phyloP scores from a whole-genome alignment of 352 stramenopile genomes.

The Globisporangium barbulae region DNA sequence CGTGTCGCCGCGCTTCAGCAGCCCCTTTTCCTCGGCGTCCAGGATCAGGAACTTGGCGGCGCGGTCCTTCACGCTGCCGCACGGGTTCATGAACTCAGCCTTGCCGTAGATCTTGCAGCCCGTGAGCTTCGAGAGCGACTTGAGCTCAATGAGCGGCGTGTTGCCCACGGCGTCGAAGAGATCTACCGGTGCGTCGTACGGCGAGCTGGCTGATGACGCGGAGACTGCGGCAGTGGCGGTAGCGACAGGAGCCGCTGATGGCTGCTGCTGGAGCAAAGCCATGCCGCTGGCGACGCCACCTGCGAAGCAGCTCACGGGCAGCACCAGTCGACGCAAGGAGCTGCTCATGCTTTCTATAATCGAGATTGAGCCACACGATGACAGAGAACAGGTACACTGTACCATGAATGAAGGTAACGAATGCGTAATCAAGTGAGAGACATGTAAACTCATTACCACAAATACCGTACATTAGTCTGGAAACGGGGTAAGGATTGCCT shows the following conservation, averaged over 20 bases:
- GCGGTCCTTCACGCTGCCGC: conserved; percentile 93
- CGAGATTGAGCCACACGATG: too few relatives aligned
- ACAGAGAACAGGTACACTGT: not conserved
- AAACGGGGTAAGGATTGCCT: too few relatives aligned
- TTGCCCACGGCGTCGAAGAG: conserved; percentile 70
- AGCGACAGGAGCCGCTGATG: not conserved
- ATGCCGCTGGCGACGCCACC: conserved; percentile 17
- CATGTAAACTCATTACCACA: too few relatives aligned
- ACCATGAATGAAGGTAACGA: not conserved
- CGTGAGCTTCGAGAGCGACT: conserved; percentile 60
- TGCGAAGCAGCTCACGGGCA: conserved; percentile 18
- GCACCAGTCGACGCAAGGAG: conserved; percentile 14
- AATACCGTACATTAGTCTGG: too few relatives aligned
- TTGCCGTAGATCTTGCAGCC: conserved; percentile 78
- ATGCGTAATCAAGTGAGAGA: too few relatives aligned
- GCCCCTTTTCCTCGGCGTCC: conserved; percentile 85
- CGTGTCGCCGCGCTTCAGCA: conserved; percentile 67
- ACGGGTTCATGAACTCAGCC: conserved; percentile 89
- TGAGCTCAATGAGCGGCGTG: conserved; percentile 71
- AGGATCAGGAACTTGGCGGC: conserved; percentile 91
- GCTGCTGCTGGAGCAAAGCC: conserved; percentile 1
- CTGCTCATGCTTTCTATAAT: conserved; percentile 1
- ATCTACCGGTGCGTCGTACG: conserved; percentile 44
- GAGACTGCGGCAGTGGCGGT: not conserved
- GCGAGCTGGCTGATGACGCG: not conserved